Base-by-base conservation (phyloP, 2,329 filamentous ascomycete genomes). In the Leptographium flavum region DNA sequence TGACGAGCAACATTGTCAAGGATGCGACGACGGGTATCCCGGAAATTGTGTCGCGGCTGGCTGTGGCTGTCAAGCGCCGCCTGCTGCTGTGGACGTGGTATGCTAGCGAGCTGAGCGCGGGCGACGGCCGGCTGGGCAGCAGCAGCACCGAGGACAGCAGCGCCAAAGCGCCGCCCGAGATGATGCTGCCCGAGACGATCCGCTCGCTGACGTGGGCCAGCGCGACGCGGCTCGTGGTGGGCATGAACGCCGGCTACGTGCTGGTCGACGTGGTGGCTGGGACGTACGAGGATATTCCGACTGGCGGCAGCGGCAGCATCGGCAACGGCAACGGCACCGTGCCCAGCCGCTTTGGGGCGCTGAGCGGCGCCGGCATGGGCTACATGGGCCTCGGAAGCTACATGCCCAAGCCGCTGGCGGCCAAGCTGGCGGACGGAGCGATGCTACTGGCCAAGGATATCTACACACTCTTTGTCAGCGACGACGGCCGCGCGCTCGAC, bases 371-470 rank as follows among this genome's bases (percentile, higher is more conserved):
- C 8, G 85, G 51, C 38, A 95, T 96, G 87, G 87, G 88, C 38
- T 96, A 96, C 58, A 94, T 96, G 75, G 90, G 90, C 1, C 80
- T 96, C 58, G 87, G 86, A 42, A 84, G 86, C 36, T 92, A 87
- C 67, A 86, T 90, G 46, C 90, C 92, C 2, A 93, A 86, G 57
- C 93, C 92, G 7, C 71, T 98, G 55, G 86, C 86, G 6, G 81
- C 88, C 6, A 82, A 82, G 53, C 70, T 98, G 13, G 76, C 78
- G 3, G 84, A 93, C 51, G 84, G 85, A 5, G 77, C 95, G 63
- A 76, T 96, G 59, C 66, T 98, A 47, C 71, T 98, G n/a, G 87
- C 90, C n/a, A 94, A 94, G 61, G 92, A 98, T 55, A 87, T 95
- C 56, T 94, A 95, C 60, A 94, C 88, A 1, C 67, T 95, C 43